Evolutionary conservation across 441 rosid genomes (phyloP).

Genomic region (Hypseocharis bilobata): DNA sequence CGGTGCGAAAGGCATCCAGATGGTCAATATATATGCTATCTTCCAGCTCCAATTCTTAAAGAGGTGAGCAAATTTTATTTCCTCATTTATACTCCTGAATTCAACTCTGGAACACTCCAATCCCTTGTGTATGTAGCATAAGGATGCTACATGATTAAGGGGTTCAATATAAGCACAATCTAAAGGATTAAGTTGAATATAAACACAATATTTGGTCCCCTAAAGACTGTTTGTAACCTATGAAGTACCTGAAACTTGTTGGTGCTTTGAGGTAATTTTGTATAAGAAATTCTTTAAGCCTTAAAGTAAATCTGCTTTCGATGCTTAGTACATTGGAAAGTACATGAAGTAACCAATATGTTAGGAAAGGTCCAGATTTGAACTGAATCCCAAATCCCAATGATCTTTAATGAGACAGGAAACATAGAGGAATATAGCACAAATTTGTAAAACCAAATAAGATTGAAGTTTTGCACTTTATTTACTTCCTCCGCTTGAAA

Average conservation of each 20-base stretch:
- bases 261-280: too few species aligned
- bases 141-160: too few species aligned
- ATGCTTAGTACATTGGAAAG: background rate
- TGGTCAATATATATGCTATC: slow-evolving; percentile 77
- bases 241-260: too few species aligned
- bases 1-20: slow-evolving; percentile 82
- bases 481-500: too few species aligned
- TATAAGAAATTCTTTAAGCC: too few species aligned
- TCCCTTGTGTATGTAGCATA: background rate
- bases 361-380: too few species aligned
- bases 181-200: too few species aligned
- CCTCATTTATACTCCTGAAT: slow-evolving; percentile 11
- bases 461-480: background rate
- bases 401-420: background rate
- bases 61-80: slow-evolving; percentile 48
- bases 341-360: too few species aligned
- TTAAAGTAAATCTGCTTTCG: slow-evolving; percentile 1
- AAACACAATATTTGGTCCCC: too few species aligned
- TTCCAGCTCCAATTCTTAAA: slow-evolving; percentile 80
- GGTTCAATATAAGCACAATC: too few species aligned
- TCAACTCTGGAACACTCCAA: background rate
- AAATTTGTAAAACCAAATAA: background rate
- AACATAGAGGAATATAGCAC: background rate
- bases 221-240: too few species aligned
- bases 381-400: too few species aligned